phyloP scores from a whole-genome alignment of 2,329 filamentous ascomycete genomes.

The Fonsecaea nubica region DNA sequence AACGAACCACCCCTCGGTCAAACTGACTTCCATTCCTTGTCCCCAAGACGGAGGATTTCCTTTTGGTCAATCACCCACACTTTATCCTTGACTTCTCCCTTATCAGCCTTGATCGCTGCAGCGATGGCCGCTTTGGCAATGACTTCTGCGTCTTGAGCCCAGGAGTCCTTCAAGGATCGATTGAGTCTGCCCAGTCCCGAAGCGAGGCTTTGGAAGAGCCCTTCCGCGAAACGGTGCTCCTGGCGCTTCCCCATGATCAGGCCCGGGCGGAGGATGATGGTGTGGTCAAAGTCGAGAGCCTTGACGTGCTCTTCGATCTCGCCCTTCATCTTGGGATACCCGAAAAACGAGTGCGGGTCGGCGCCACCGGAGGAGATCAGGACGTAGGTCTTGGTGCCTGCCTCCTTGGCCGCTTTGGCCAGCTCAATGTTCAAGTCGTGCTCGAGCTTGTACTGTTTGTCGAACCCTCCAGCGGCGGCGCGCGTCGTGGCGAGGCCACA shows the following conservation, averaged over 20 bases:
- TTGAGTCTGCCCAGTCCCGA: constrained; percentile 62
- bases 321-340: constrained; percentile 77
- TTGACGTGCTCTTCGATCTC: constrained; percentile 82
- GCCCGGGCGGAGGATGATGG: constrained; percentile 76
- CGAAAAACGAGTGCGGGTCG: constrained; percentile 60
- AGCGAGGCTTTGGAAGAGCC: constrained; percentile 62
- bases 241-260: constrained; percentile 75
- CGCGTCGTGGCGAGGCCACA: constrained; percentile 82
- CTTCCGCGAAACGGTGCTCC: constrained; percentile 65
- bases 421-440: constrained; percentile 83
- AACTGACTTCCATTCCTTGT: constrained; percentile 40
- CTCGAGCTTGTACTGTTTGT: constrained; percentile 85
- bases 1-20: no score
- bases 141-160: constrained; percentile 75
- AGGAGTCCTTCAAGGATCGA: constrained; percentile 64
- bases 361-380: constrained; percentile 69
- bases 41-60: constrained; percentile 47
- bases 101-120: constrained; percentile 49
- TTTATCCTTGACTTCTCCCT: constrained; percentile 51
- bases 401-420: constrained; percentile 74
- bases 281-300: constrained; percentile 75
- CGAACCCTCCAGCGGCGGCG: constrained; percentile 74
- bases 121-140: constrained; percentile 61
- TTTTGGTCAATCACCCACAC: constrained; percentile 49
- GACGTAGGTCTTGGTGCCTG: constrained; percentile 76